Conservation (phyloP, 106 monocot genomes). For the Posidonia australis region DNA sequence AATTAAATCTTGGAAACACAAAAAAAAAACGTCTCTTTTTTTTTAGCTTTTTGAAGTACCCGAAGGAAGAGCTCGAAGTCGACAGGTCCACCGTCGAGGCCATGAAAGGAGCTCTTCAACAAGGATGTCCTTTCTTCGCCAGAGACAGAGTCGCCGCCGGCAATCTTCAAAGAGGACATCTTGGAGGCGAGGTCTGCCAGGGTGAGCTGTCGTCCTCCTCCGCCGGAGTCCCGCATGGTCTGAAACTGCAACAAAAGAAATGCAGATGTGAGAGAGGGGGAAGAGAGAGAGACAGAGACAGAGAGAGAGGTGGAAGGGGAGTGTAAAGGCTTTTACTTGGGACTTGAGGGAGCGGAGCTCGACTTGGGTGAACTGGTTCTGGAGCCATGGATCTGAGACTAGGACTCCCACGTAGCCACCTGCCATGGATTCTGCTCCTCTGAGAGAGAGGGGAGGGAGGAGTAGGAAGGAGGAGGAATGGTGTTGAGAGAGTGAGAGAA, state of each 20-base stretch:
- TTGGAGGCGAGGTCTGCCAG: constrained; percentile 29
- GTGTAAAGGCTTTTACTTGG: constrained; percentile 26
- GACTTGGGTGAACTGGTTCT: constrained; percentile 92
- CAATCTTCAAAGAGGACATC: constrained; percentile 45
- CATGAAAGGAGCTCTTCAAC: constrained; percentile 22
- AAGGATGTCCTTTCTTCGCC: constrained; percentile 29
- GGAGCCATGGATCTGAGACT: constrained; percentile 87
- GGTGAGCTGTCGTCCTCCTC: constrained; percentile 11
- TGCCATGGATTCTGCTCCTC: background rate
- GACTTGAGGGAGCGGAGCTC: constrained; percentile 75
- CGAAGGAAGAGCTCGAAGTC: constrained; percentile 78
- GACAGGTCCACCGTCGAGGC: constrained; percentile 16
- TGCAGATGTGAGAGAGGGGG: background rate
- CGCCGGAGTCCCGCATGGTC: constrained; percentile 18
- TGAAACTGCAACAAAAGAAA: constrained; percentile 21
- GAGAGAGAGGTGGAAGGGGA: background rate
- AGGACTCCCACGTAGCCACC: constrained; percentile 46
- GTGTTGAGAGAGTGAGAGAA: too few species aligned
- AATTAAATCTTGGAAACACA: background rate
- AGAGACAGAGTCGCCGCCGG: constrained; percentile 23
- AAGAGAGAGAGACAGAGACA: background rate
- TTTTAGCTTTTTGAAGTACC: constrained; percentile 18
- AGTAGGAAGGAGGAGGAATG: too few species aligned
- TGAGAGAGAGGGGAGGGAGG: background rate
- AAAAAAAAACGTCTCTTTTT: background rate